Evolutionary conservation across 2,329 filamentous ascomycete species (phyloP), one percentile per base, ranked within the genome.

Genomic region (Pestalotiopsis sp.): DNA sequence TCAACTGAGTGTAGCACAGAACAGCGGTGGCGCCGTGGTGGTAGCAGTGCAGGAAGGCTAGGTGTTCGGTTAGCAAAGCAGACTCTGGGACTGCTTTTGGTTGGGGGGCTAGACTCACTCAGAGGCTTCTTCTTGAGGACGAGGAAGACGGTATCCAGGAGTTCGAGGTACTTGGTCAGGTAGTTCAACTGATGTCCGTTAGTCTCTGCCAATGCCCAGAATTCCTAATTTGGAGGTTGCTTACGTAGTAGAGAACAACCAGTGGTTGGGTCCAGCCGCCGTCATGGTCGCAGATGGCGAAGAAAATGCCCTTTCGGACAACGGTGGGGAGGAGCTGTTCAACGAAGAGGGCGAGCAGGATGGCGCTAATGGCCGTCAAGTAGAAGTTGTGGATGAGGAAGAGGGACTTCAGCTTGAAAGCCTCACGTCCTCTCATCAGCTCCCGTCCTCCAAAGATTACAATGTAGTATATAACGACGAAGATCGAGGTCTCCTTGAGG

Each of bases 121-220:
- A 98, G 85, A 67, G 95, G 95, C 92, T 98, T 98, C 92, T 98
- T 98, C 92, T 98, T 98, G 81, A 98, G 90, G 86, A 98, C 96
- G 68, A 98, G 87, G 88, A 98, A 98, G 80, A 95, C 91, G 70
- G 95, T 98, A 83, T 98, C 95, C 75, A 98, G 85, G 73, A 98
- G 88, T 84, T 98, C 95, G 74, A 98, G 89, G 83, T 97, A 98
- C 84, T 98, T 98, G 84, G 95, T 98, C 67, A 98, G 89, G 86
- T 98, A 98, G 87, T 97, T 98, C 80, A 98, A 88, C 95, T 98
- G 78, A 20, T 57, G 4, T 3, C 36, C 4, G 57, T 59, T 14
- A 59, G 23, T 27, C 13, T 23, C 3, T 31, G 57, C 20, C 57
- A 59, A 3, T 13, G 20, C 4, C 17, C 20, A 20, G 17, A 52